Base-by-base conservation (phyloP, 129 eudicot species). In the Lactuca saligna region DNA sequence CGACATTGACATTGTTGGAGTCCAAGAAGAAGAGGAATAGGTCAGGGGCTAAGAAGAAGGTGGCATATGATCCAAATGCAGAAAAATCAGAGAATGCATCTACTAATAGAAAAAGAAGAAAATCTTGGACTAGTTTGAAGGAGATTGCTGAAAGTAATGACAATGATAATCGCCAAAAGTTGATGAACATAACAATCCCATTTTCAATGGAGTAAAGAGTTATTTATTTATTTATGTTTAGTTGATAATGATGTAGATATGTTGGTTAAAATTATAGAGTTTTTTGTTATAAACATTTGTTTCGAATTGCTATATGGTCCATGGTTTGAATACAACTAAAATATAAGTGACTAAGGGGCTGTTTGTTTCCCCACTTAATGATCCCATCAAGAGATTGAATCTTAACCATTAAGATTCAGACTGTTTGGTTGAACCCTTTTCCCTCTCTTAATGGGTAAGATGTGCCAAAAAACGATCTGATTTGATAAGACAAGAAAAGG, bases 51-150 rank as follows among this genome's bases (percentile, higher is more conserved):
- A 89, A 92, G 88, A 84, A 84, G 65, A 60, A 69, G 57, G 65
- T 17, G 61, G 78, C 75, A 41, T 17, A 76, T 29, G 78, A 63
- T 54, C 55, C 66, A 44, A 82, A 77, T 25, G 70, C 63, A 9
- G 96, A 81, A 37, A 80, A 88, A 20, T n/a, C 81, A 8, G 56
- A 31, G 17, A 65, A 53, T 9, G 32, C 69, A 0, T 82, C 91
- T 5, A 79, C 91, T 4, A 81, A 72, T 31, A 92, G 85, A 80
- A 72, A 87, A 74, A 69, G 73, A 72, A 86, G 79, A 68, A 92
- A 81, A 77, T 51, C 89, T 25, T 88, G 98, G 98, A 92, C 90
- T 25, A 86, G 86, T 50, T 76, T 86, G 57, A 92, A 86, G 78
- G 91, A 92, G 64, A 85, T 86, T 53, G 89, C 91, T 2, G 79